phyloP scores from a whole-genome alignment of 306 rosid genomes.

The Inga laurina region DNA sequence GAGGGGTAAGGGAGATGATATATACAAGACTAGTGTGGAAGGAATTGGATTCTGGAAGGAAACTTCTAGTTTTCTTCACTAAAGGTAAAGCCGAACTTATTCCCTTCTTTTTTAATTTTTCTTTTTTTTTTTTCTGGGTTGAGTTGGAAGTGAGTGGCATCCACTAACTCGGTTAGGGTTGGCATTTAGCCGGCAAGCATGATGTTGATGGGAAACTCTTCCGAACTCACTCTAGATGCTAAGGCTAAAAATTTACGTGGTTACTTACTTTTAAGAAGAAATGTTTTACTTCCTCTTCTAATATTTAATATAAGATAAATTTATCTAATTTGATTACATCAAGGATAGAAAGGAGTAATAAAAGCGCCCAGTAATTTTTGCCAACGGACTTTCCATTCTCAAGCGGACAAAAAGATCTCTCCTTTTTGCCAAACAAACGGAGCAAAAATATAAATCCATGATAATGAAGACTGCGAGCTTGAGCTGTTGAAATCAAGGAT shows the following conservation, averaged over 20 bases:
- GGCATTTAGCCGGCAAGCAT: conserved; percentile 44
- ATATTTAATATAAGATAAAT: no score
- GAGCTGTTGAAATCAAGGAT: neutral
- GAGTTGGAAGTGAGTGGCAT: conserved; percentile 36
- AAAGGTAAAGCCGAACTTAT: conserved; percentile 34
- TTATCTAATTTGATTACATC: no score
- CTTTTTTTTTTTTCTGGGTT: neutral
- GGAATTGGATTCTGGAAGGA: conserved; percentile 59
- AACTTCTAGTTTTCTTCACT: conserved; percentile 12
- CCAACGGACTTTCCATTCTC: no score
- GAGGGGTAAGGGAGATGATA: neutral
- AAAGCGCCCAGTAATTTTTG: no score
- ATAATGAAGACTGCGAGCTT: neutral
- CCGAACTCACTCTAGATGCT: neutral
- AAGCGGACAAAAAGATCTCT: neutral
- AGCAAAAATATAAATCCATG: neutral
- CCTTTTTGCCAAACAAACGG: neutral
- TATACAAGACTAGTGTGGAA: conserved; percentile 5
- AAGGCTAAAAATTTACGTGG: neutral
- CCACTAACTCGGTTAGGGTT: conserved; percentile 29
- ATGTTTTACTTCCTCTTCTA: neutral
- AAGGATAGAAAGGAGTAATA: no score
- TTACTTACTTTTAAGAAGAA: neutral
- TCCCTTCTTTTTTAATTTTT: conserved; percentile 7
- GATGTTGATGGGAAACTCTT: neutral